Evolutionary conservation across 164 flowering plant species (phyloP).

Genomic region (Hamamelis virginiana): DNA sequence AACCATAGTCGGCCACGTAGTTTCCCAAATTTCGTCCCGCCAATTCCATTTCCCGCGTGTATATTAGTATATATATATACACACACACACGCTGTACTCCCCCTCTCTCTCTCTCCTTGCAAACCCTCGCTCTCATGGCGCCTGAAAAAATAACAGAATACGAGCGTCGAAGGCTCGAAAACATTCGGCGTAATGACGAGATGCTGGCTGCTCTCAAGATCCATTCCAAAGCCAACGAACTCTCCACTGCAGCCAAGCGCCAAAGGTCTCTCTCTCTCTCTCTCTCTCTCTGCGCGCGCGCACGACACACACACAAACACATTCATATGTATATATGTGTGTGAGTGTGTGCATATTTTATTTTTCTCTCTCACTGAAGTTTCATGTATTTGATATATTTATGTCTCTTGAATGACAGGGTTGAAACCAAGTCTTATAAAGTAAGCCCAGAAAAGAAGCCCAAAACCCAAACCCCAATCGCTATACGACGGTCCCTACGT

Average conservation of each 20-base stretch:
- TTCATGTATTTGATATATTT: not conserved
- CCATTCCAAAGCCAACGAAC: conserved; percentile 25
- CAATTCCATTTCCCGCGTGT: no score
- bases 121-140: conserved; percentile 38
- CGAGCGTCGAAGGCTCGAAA: conserved; percentile 69
- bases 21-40: no score
- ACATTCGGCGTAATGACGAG: conserved; percentile 11
- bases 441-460: conserved; percentile 40
- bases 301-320: no score
- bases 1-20: no score
- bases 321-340: no score
- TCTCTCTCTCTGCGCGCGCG: conserved; percentile 6
- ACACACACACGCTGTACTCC: not conserved
- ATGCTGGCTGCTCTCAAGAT: conserved; percentile 13
- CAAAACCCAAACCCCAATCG: conserved; percentile 28
- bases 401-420: conserved; percentile 30
- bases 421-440: conserved; percentile 44
- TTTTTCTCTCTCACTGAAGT: not conserved
- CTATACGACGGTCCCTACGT: conserved; percentile 67
- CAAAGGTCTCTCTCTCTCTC: conserved; percentile 27
- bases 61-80: no score
- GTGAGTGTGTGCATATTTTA: no score
- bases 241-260: conserved; percentile 50
- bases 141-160: conserved; percentile 55
- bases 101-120: not conserved